Evolutionary conservation across 176 grass and related monocot genomes (phyloP).

Genomic region (Cenchrus purpureus): DNA sequence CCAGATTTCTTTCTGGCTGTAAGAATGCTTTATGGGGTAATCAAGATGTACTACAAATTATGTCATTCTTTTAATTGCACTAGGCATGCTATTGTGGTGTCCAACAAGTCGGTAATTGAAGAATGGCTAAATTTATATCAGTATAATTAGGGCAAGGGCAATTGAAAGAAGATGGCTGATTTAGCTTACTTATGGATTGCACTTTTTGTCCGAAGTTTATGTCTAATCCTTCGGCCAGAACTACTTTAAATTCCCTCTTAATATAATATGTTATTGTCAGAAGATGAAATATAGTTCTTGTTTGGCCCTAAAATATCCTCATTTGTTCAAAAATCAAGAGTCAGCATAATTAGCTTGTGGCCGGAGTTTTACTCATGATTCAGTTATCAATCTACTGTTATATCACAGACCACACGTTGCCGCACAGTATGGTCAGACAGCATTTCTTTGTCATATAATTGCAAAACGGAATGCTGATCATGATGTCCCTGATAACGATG

Average conservation of each 20-base stretch:
- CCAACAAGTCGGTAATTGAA: neutral
- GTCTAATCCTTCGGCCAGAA: conserved; percentile 4
- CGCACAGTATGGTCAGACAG: conserved; percentile 91
- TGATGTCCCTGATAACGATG: conserved; percentile 95
- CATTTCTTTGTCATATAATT: conserved; percentile 88
- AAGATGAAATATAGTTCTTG: neutral
- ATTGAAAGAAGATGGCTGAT: conserved; percentile 13
- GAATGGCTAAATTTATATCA: neutral
- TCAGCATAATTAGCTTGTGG: neutral
- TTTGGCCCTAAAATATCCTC: conserved; percentile 15
- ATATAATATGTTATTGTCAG: neutral
- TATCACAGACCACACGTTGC: conserved; percentile 90
- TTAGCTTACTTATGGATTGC: conserved; percentile 11
- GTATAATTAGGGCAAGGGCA: neutral
- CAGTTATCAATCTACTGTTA: conserved; percentile 28
- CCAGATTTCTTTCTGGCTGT: neutral
- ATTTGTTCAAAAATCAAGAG: neutral
- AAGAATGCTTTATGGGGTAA: conserved; percentile 11
- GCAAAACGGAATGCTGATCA: conserved; percentile 97
- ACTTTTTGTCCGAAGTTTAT: conserved; percentile 9
- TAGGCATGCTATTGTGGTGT: neutral
- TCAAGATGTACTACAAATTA: conserved; percentile 13
- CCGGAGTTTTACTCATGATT: neutral
- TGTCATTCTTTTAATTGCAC: neutral
- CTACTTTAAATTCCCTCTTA: conserved; percentile 26